Evolutionary conservation across 2,329 filamentous ascomycete genomes (phyloP).

Genomic region (Onygena corvina): DNA sequence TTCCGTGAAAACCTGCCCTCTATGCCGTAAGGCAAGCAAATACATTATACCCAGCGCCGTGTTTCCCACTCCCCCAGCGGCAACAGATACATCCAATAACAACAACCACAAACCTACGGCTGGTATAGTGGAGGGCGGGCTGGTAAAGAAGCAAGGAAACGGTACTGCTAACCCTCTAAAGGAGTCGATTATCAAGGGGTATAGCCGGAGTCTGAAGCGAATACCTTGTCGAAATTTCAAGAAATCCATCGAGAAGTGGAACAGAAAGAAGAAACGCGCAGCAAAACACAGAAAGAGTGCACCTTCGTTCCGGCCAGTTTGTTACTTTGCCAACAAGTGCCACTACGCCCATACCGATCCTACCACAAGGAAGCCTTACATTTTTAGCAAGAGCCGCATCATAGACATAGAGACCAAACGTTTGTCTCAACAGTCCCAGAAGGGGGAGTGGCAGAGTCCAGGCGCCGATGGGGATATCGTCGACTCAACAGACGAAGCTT

Average conservation of each 20-base stretch:
- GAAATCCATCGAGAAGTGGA: constrained; percentile 13
- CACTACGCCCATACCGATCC: constrained; percentile 21
- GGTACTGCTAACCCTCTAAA: constrained; percentile 16
- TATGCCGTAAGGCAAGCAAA: constrained; percentile 21
- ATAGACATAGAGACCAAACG: neutral
- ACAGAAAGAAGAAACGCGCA: neutral
- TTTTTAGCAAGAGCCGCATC: constrained; percentile 7
- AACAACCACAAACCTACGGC: no score
- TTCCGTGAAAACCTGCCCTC: constrained; percentile 19
- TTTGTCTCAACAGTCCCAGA: neutral
- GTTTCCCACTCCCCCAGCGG: constrained; percentile 17
- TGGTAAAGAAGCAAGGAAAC: neutral
- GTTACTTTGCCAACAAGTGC: constrained; percentile 22
- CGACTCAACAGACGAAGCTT: neutral
- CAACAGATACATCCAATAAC: neutral
- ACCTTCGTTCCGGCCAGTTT: constrained; percentile 15
- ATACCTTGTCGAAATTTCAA: constrained; percentile 21
- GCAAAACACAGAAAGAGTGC: neutral
- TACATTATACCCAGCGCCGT: constrained; percentile 22
- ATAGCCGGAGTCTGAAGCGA: constrained; percentile 19
- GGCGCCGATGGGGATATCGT: neutral
- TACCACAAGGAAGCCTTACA: constrained; percentile 13
- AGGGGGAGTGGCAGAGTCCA: neutral
- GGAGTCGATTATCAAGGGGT: constrained; percentile 18
- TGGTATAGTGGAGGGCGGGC: neutral